A percentile compares a stretch with the other conserved stretches of the same genome.
phyloP scores from a whole-genome alignment of 2,329 filamentous ascomycete genomes.

The Phoma herbarum region DNA sequence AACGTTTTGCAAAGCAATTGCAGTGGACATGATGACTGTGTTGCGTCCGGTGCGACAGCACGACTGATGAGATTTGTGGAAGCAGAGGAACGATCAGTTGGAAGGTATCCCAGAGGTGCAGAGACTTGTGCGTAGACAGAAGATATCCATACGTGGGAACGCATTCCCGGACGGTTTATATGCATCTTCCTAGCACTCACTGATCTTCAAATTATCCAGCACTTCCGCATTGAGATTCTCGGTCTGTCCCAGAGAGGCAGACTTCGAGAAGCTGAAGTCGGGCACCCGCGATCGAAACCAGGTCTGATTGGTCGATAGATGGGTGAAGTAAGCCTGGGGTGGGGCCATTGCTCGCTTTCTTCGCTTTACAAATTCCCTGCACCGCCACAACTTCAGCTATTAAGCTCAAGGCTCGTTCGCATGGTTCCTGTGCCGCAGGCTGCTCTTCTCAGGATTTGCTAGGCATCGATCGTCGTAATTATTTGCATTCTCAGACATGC shows the following conservation, averaged over 20 bases:
- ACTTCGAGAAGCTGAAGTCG: not conserved
- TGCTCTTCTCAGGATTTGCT: not conserved
- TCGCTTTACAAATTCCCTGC: not conserved
- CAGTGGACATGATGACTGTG: not conserved
- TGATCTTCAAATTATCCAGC: not conserved
- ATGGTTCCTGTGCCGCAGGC: not conserved
- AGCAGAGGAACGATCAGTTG: not conserved
- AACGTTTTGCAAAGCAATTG: not conserved
- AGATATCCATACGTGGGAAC: not conserved
- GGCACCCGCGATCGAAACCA: no score
- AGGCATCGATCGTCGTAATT: not conserved
- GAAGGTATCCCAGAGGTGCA: not conserved
- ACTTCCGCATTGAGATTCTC: not conserved
- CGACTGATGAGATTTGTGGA: not conserved
- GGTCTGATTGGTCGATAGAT: not conserved
- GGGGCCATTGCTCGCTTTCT: conserved; percentile 8
- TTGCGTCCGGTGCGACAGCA: not conserved
- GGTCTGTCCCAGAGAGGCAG: conserved; percentile 1
- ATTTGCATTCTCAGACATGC: not conserved
- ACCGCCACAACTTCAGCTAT: conserved; percentile 3
- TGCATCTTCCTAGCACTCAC: not conserved
- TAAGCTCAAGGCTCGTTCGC: not conserved
- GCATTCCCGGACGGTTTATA: not conserved
- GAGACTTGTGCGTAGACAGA: not conserved
- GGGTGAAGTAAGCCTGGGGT: not conserved